Conservation (phyloP, 192 early-diverging fungal species). For the Backusella morwellensis region DNA sequence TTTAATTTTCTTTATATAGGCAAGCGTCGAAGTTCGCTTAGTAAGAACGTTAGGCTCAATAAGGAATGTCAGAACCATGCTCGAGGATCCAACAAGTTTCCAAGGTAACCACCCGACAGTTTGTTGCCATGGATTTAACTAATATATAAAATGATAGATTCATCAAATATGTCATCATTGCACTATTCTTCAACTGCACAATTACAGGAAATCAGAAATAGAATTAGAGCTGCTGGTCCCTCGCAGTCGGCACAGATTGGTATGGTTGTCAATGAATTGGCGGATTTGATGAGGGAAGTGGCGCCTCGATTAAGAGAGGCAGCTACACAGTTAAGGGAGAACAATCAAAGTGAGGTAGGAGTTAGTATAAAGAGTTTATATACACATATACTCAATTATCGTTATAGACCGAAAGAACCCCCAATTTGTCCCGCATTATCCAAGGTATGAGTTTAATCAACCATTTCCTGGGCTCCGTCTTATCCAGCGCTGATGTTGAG, state of each 20-base stretch:
- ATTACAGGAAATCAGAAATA: slow-evolving; percentile 27
- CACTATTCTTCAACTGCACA: slow-evolving; percentile 23
- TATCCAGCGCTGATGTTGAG: slow-evolving; percentile 29
- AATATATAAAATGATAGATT: not conserved
- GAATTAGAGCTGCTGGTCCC: slow-evolving; percentile 17
- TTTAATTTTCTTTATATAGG: slow-evolving; percentile 9
- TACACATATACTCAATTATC: not conserved
- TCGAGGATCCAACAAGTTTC: slow-evolving; percentile 16
- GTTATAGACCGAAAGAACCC: not conserved
- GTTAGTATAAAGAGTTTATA: not conserved
- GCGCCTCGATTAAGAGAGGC: slow-evolving; percentile 25
- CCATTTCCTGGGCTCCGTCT: slow-evolving; percentile 32
- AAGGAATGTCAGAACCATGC: slow-evolving; percentile 29
- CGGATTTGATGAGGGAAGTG: slow-evolving; percentile 16
- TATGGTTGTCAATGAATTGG: slow-evolving; percentile 33
- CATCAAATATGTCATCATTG: slow-evolving; percentile 3
- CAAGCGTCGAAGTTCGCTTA: slow-evolving; percentile 31
- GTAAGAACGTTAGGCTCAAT: slow-evolving; percentile 27
- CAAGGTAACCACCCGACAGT: slow-evolving; percentile 11
- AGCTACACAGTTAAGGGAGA: slow-evolving; percentile 9
- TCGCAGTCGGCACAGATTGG: slow-evolving; percentile 30
- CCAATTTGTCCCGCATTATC: slow-evolving; percentile 24
- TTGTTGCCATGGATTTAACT: no score
- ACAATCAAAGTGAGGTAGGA: not conserved
- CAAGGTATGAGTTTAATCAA: slow-evolving; percentile 35